A percentile compares a stretch with the other conserved stretches of the same genome.
phyloP scores from a whole-genome alignment of 352 stramenopile species.

The Pelagophyceae sp. region DNA sequence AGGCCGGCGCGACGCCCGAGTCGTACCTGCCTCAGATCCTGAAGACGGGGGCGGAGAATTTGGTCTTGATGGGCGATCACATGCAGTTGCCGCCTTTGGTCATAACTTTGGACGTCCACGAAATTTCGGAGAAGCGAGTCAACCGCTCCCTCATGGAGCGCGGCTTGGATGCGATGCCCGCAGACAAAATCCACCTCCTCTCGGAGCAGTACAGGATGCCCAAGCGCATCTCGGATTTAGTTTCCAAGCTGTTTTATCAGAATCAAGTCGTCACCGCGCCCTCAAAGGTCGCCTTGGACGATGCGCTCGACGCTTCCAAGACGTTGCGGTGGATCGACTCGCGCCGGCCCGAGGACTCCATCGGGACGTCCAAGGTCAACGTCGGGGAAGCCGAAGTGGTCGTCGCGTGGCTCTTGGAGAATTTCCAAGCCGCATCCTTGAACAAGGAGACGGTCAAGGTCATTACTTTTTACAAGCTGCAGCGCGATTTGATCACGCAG shows the following conservation, averaged over 20 bases:
- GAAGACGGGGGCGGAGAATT: not conserved
- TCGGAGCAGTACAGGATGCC: not conserved
- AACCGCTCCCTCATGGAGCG: not conserved
- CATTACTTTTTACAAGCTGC: not conserved
- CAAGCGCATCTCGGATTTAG: not conserved
- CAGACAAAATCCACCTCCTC: not conserved
- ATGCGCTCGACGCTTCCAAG: too few species aligned
- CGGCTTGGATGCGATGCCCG: not conserved
- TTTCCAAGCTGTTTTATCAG: not conserved
- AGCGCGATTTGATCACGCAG: not conserved
- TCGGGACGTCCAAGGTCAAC: not conserved
- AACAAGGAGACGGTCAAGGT: not conserved
- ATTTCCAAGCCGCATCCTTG: too few species aligned
- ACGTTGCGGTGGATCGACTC: too few species aligned
- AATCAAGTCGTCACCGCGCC: not conserved
- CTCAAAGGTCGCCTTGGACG: not conserved
- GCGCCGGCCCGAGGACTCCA: not conserved
- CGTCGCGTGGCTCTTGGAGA: not conserved
- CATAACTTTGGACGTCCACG: not conserved
- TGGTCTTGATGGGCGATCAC: not conserved
- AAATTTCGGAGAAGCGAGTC: not conserved
- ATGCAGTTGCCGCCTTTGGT: not conserved
- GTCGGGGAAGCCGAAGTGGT: not conserved
- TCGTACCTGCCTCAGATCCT: not conserved
- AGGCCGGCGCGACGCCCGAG: not conserved